Conservation (phyloP, 2,329 filamentous ascomycete species). For the Neocatenulostroma microsporum region DNA sequence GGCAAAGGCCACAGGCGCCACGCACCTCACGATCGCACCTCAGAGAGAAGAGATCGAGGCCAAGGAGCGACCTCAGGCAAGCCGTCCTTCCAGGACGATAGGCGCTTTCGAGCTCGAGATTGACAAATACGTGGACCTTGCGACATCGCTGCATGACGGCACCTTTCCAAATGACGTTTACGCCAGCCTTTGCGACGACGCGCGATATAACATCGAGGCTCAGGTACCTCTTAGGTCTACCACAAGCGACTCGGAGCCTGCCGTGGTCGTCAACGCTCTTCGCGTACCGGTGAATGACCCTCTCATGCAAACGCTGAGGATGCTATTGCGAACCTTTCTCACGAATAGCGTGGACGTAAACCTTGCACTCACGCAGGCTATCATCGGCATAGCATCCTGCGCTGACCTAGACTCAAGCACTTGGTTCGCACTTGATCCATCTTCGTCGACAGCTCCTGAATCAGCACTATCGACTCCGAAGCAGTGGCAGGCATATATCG, state of each 20-base stretch:
- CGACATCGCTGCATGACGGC: conserved; percentile 57
- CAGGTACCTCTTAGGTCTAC: conserved; percentile 16
- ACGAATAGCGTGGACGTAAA: conserved; percentile 89
- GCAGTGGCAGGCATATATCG: conserved; percentile 24
- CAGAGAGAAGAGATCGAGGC: too few relatives aligned
- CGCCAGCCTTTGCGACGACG: conserved; percentile 63
- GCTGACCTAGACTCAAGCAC: conserved; percentile 77
- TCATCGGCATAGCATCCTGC: conserved; percentile 76
- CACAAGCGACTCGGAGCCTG: conserved; percentile 3
- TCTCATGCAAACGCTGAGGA: conserved; percentile 45
- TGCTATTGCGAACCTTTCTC: conserved; percentile 69
- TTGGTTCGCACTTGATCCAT: conserved; percentile 62
- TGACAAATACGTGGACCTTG: conserved; percentile 61
- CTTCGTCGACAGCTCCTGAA: conserved; percentile 19
- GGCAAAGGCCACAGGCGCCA: too few relatives aligned
- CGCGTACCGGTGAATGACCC: conserved; percentile 46
- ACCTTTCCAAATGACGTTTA: conserved; percentile 64
- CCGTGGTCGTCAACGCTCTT: conserved; percentile 7
- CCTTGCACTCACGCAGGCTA: conserved; percentile 71
- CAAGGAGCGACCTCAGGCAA: conserved; percentile 47
- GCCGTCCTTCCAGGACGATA: conserved; percentile 54
- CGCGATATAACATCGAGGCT: conserved; percentile 30
- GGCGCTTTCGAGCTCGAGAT: conserved; percentile 70
- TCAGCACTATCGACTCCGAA: conserved; percentile 1
- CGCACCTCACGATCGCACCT: too few relatives aligned